These are phyloP conservation scores for Phytophthora tubulina DNA, from an alignment of 352 stramenopile species.

Conservation along the genomic window DNA sequence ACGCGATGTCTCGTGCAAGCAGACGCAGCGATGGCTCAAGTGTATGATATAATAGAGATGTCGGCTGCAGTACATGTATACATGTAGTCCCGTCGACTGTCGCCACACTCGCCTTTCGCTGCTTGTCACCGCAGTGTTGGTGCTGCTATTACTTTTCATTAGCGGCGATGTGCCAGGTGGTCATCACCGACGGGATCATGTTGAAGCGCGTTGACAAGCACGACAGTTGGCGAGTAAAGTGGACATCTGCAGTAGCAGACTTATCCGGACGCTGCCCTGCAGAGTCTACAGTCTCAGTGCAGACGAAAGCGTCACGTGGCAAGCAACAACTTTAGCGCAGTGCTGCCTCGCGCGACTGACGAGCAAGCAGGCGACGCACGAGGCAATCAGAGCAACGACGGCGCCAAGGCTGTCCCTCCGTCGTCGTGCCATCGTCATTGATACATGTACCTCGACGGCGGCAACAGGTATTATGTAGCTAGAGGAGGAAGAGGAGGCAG, in stretches of 20 bases:
- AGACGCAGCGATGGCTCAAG: background rate
- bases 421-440: slow-evolving; percentile 14
- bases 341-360: background rate
- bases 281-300: background rate
- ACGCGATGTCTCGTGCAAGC: background rate
- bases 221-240: slow-evolving; percentile 13
- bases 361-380: slow-evolving; percentile 18
- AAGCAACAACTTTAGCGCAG: too few species aligned
- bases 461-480: background rate
- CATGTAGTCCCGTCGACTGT: background rate
- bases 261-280: slow-evolving; percentile 4
- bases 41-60: slow-evolving; percentile 14
- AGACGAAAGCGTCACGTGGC: slow-evolving; percentile 8
- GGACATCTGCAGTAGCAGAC: background rate
- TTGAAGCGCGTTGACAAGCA: slow-evolving; percentile 16
- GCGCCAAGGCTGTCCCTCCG: slow-evolving; percentile 12
- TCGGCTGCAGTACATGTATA: background rate
- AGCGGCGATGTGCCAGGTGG: slow-evolving; percentile 10
- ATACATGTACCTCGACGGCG: background rate
- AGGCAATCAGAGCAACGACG: background rate
- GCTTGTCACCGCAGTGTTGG: background rate
- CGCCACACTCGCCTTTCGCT: background rate
- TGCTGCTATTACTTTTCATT: slow-evolving; percentile 6
- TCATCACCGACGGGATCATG: slow-evolving; percentile 20
- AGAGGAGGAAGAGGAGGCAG: too few species aligned